These are phyloP conservation scores for Hirsutella rhossiliensis DNA, from an alignment of 2,329 filamentous ascomycete genomes.

Conservation along the genomic window DNA sequence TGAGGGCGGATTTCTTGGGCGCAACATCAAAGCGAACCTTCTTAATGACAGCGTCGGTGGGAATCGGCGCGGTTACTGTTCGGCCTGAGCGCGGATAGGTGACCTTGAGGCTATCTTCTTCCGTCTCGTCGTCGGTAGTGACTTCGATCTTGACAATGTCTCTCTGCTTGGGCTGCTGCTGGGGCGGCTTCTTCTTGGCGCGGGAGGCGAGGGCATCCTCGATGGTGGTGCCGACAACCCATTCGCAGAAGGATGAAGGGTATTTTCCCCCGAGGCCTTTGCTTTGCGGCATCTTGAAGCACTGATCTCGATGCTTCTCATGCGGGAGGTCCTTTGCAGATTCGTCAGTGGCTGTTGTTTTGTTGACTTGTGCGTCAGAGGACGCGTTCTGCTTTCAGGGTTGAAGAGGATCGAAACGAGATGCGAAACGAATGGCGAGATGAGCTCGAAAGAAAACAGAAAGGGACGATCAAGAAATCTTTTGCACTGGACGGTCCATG, in stretches of 20 bases:
- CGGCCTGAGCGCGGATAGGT: constrained; percentile 31
- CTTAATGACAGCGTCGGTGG: constrained; percentile 16
- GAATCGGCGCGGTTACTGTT: constrained; percentile 1
- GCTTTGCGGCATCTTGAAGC: background rate
- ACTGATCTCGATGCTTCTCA: background rate
- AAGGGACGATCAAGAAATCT: no score
- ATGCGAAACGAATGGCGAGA: no score
- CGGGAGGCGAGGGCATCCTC: constrained; percentile 14
- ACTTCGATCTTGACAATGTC: constrained; percentile 28
- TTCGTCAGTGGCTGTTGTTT: no score
- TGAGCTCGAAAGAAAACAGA: no score
- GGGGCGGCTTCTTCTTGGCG: constrained; percentile 11
- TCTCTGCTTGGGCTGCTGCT: constrained; percentile 10
- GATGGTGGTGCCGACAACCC: constrained; percentile 26
- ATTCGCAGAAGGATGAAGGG: constrained; percentile 23
- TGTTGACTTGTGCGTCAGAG: no score
- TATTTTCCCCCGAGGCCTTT: background rate
- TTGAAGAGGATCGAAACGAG: no score
- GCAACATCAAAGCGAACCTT: constrained; percentile 30
- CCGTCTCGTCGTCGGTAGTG: constrained; percentile 39
- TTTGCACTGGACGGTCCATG: no score
- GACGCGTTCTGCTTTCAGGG: no score
- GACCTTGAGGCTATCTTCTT: constrained; percentile 33
- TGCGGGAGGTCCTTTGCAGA: no score
- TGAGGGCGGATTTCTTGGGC: constrained; percentile 17